Conservation (phyloP, 169 alveolate genomes). For the Ichthyophthirius multifiliis region DNA sequence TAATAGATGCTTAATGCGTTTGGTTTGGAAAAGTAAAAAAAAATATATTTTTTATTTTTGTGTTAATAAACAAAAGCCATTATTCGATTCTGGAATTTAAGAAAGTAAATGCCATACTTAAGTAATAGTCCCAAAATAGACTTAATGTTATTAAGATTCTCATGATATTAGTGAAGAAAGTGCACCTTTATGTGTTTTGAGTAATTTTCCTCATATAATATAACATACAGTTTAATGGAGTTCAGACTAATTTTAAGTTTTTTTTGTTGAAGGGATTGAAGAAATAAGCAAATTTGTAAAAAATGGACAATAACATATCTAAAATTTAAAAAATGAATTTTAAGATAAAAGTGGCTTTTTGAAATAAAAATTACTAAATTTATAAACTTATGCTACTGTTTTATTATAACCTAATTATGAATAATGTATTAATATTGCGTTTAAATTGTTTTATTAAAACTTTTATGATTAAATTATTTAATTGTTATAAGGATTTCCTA, state of each 20-base stretch:
- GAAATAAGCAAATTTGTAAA: constrained; percentile 86
- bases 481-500: constrained; percentile 94
- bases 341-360: constrained; percentile 22
- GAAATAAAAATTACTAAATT: constrained; percentile 47
- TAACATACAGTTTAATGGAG: constrained; percentile 99
- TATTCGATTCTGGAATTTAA: constrained; percentile 98
- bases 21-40: constrained; percentile 88
- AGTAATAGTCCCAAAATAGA: constrained; percentile 94
- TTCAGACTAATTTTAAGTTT: constrained; percentile 95
- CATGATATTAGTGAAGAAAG: constrained; percentile 95
- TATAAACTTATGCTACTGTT: constrained; percentile 56
- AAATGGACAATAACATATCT: constrained; percentile 65
- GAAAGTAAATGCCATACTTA: constrained; percentile 97
- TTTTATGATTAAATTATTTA: constrained; percentile 92
- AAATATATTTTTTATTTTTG: neutral
- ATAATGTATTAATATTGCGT: constrained; percentile 80
- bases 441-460: constrained; percentile 80
- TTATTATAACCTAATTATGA: constrained; percentile 60
- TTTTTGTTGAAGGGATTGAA: constrained; percentile 93
- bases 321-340: constrained; percentile 12
- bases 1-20: constrained; percentile 96
- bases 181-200: constrained; percentile 59
- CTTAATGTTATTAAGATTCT: constrained; percentile 98
- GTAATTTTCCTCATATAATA: constrained; percentile 97
- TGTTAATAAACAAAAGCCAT: constrained; percentile 71